Conservation (phyloP, 2,329 filamentous ascomycete species). For the Monosporascus sp. region DNA sequence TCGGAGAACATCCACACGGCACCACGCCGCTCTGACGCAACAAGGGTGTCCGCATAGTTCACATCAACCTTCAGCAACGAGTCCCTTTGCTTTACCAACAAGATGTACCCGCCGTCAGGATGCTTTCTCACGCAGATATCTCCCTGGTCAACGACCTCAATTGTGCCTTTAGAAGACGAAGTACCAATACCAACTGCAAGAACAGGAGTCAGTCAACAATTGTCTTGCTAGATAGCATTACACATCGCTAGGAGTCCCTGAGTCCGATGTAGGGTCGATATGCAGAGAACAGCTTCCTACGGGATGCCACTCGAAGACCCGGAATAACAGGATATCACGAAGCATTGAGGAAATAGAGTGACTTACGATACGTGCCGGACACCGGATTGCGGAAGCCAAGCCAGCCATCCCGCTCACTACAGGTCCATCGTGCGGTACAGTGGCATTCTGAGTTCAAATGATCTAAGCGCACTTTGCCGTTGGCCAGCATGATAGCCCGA, state of each 20-base stretch:
- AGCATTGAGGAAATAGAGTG: background rate
- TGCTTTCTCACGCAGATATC: conserved; percentile 24
- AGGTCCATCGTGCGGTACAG: conserved; percentile 30
- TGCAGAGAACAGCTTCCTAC: too few species aligned
- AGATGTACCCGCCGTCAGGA: conserved; percentile 27
- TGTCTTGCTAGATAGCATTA: too few species aligned
- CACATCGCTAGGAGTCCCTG: background rate
- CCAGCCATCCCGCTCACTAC: conserved; percentile 33
- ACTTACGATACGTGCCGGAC: conserved; percentile 20
- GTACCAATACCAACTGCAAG: conserved; percentile 24
- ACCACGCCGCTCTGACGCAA: conserved; percentile 19
- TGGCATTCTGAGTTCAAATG: background rate
- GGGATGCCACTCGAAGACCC: too few species aligned
- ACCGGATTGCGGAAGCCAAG: conserved; percentile 32
- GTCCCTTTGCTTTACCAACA: conserved; percentile 23
- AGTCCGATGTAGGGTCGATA: background rate
- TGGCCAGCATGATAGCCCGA: conserved; percentile 24
- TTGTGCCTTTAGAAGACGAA: background rate
- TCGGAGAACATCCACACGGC: conserved; percentile 26
- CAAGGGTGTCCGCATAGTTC: conserved; percentile 15
- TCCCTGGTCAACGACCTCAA: conserved; percentile 18
- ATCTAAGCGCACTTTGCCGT: conserved; percentile 22
- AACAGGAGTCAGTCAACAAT: too few species aligned
- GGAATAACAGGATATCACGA: too few species aligned
- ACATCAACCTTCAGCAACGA: conserved; percentile 25